These are phyloP conservation scores for Thamnidium elegans DNA, from an alignment of 192 early-diverging fungal genomes.

Conservation along the genomic window DNA sequence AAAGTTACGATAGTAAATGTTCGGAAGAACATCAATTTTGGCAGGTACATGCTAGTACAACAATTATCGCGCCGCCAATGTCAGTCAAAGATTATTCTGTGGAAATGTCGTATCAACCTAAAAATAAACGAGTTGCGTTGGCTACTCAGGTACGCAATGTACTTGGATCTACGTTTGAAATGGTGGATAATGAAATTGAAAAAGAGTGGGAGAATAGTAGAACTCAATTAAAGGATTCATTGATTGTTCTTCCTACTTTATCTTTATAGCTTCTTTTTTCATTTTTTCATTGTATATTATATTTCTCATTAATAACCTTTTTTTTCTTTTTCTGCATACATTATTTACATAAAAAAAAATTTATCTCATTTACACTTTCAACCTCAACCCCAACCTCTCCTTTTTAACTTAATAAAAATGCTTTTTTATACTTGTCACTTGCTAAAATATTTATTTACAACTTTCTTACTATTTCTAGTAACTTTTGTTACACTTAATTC, in stretches of 20 bases:
- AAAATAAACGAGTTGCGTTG: background rate
- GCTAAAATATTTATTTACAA: background rate
- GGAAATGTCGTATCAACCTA: background rate
- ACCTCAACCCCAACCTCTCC: too few relatives aligned
- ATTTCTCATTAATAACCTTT: too few relatives aligned
- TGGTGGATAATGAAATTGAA: slow-evolving; percentile 17
- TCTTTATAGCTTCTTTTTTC: background rate
- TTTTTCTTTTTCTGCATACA: too few relatives aligned
- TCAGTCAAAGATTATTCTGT: background rate
- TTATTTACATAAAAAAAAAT: too few relatives aligned
- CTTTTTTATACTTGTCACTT: too few relatives aligned
- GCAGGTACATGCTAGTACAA: slow-evolving; percentile 6
- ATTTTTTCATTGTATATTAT: background rate
- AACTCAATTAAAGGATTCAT: background rate
- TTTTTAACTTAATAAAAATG: background rate
- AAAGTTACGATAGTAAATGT: too few relatives aligned
- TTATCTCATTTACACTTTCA: too few relatives aligned
- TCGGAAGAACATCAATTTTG: slow-evolving; percentile 13
- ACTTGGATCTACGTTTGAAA: slow-evolving; percentile 3
- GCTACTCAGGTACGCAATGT: slow-evolving; percentile 1
- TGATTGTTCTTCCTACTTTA: background rate
- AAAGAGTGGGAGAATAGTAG: slow-evolving; percentile 17
- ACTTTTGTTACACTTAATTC: too few relatives aligned
- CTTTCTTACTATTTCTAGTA: background rate
- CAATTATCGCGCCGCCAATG: background rate